Evolutionary conservation across 1,284 basidiomycete genomes (phyloP).

Genomic region (Afroboletus lepidellus): DNA sequence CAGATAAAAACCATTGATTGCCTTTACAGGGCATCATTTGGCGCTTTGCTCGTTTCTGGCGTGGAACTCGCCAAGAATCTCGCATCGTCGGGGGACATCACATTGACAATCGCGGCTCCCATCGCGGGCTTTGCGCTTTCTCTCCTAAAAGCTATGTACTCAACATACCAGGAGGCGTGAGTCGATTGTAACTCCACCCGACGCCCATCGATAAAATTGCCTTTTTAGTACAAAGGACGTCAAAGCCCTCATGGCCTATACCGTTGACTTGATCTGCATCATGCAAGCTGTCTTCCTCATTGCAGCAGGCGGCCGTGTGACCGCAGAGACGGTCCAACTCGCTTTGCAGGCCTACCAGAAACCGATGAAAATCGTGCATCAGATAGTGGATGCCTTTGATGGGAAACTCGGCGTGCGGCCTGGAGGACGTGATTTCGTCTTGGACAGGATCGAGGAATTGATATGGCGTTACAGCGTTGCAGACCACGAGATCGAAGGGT

Average conservation of each 20-base stretch:
- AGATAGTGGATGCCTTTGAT: background rate
- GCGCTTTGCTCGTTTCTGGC: background rate
- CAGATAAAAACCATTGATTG: background rate
- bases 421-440: constrained; percentile 5
- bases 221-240: constrained; percentile 8
- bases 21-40: constrained; percentile 2
- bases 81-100: background rate
- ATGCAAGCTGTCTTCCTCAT: constrained; percentile 25
- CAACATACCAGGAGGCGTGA: constrained; percentile 10
- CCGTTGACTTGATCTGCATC: constrained; percentile 24
- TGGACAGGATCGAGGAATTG: constrained; percentile 13
- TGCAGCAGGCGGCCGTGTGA: background rate
- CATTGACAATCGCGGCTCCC: background rate
- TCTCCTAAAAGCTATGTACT: constrained; percentile 15
- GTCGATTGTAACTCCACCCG: background rate
- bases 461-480: constrained; percentile 12
- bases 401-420: background rate
- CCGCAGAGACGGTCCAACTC: background rate
- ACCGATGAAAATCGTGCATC: background rate
- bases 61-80: background rate
- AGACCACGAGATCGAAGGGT: constrained; percentile 4
- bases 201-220: background rate
- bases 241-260: constrained; percentile 22
- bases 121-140: background rate
- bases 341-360: constrained; percentile 1